Base-by-base conservation (phyloP, 2,329 filamentous ascomycete species). In the Zymoseptoria tritici region DNA sequence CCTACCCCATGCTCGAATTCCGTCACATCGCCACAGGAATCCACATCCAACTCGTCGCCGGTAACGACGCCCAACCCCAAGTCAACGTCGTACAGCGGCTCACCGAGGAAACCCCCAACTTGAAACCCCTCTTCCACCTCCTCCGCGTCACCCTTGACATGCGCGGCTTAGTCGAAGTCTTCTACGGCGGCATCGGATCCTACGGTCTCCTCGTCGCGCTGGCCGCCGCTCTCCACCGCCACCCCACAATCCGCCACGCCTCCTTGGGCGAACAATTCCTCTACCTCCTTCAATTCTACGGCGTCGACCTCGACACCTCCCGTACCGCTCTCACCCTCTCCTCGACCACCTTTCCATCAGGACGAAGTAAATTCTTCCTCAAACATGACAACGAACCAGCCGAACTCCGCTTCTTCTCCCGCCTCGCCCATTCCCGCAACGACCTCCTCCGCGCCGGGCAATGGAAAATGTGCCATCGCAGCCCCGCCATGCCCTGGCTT, bases 131-230 rank as follows among this genome's bases (percentile, higher is more conserved):
- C 8, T 85, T 81, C 66, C 71, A 75, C 29, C 67, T 81, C 9
- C 59, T 82, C 24, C 82, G 81, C 62, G 74, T 79, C 55, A 73
- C 78, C 16, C 73, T 87, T 49, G 76, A 81, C 56, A 72, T 80
- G 21, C 77, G 80, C 49, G 76, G 75, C 22, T 68, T 86, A 2
- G 75, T 76, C 31, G 77, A 81, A 56, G 75, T 79, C 19, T 76
- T 72, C 57, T 66, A 70, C 2, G 78, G 78, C n/a, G 80, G 81
- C 1, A 70, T 85, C 36, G 78, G 78, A 16, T 79, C 81, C 0
- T 84, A 85, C 66, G 74, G 78, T 11, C 72, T 84, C 9, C 77
- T 83, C 66, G 80, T 84, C 73, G 81, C 85, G 75, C 70, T 85
- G 19, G 79, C 81, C 13, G 80, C 82, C 4, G 78, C 79, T 26